Base-by-base conservation (phyloP, 352 stramenopile species). In the Thraustotheca clavata region DNA sequence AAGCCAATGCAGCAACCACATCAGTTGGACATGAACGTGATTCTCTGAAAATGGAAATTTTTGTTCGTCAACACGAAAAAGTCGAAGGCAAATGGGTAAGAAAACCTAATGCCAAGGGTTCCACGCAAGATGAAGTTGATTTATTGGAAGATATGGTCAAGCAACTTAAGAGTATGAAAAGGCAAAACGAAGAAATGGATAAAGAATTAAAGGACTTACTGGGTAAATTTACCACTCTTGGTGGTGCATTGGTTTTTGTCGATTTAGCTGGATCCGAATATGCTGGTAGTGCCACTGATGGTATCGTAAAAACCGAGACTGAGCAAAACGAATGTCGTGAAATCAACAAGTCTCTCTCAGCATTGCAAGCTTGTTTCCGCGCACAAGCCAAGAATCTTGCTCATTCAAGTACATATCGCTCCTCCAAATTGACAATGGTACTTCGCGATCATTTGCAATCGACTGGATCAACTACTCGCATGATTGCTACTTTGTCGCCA, bases 241-340 rank as follows among this genome's bases (percentile, higher is more conserved):
- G 73, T 22, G 76, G 72, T 1, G 66, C 69, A 50, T 70, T 84
- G 2, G 74, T 80, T 29, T 72, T 82, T 32, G 72, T 80, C 39
- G 76, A 82, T 47, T 67, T 84, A 16, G 74, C 74, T 18, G 73
- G 76, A 9, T 72, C 74, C 20, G 76, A 84, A 67, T 77, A 84
- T 67, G 79, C 71, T 9, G 76, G 76, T 39, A 22, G 43, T 8
- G 43, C 33, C 43, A 52, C 43, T 8, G 43, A 22, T 18, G 33
- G 49, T 8, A 59, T 59, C 49, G 31, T 46, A 18, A 52, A 52
- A 27, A 52, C 43, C 8, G 43, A 52, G 8, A 18, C 27, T 16
- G 43, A 52, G 43, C 8, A 52, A 27, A 22, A 52, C 27, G 43
- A 52, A 27, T 52, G 18, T 27, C 43, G 18, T 8, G 43, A 52